Base-by-base conservation (phyloP, 140 eudicot genomes). In the Cichorium intybus region DNA sequence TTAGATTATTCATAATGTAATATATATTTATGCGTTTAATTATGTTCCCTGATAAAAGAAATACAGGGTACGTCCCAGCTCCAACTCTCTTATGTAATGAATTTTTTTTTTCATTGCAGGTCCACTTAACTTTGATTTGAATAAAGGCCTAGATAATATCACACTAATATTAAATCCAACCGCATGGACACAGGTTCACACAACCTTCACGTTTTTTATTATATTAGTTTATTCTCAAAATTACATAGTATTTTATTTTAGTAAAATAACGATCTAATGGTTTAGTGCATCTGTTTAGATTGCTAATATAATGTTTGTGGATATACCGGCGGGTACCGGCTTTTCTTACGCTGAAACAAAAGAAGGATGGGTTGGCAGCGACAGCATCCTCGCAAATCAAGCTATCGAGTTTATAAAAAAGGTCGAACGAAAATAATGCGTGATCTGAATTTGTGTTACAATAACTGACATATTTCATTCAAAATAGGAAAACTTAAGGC, bases 131-230 rank as follows among this genome's bases (percentile, higher is more conserved):
- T 82, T 74, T 61, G 77, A 82, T 39, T 50, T 11, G 65, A 5
- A 62, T 15, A 5, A 21, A n/a, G 17, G 69, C 16, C 16, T 28
- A 48, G 23, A 78, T 78, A 14, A 70, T 63, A 31, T 35, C 60
- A 14, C 74, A 10, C 53, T 81, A 29, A 60, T 22, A 3, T 35
- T 51, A 29, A 79, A 82, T 49, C 74, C 60, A 3, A 62, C 75
- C 64, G 47, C 85, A 16, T 83, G 85, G 85, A 79, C 85, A 7
- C 72, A 83, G 89, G 89, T 82, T 22, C 26, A 10, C 11, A 17
- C n/a, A 37, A 2, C 10, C 45, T 1, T 2, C 6, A 3, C 45
- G 6, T 35, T 7, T 35, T 35, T 7, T 7, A 35, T 35, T 35
- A 35, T 6, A 2, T 35, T 10, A 12, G 17, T 49, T n/a, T n/a